phyloP scores from a whole-genome alignment of 768 basidiomycete species.

The Termitomyces eurrhizus region DNA sequence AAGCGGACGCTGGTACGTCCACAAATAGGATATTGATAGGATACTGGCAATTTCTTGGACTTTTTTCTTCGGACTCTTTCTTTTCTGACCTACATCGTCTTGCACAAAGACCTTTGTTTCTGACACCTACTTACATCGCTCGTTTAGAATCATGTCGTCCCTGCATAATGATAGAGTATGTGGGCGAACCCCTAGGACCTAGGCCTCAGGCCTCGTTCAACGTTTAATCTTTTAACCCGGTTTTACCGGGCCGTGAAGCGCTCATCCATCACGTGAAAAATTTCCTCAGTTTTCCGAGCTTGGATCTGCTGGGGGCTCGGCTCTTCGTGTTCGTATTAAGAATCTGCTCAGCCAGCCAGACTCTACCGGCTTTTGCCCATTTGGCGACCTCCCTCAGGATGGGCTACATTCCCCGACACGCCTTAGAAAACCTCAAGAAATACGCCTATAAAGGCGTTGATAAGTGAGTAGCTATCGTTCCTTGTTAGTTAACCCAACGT shows the following conservation, averaged over 20 bases:
- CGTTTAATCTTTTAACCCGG: neutral
- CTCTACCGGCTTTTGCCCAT: neutral
- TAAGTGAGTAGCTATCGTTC: conserved; percentile 44
- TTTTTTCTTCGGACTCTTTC: neutral
- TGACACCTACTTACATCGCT: neutral
- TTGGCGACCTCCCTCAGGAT: conserved; percentile 21
- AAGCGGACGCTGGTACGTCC: neutral
- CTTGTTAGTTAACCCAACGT: conserved; percentile 2
- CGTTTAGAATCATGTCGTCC: conserved; percentile 2
- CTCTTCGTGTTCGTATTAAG: neutral
- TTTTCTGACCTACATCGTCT: neutral
- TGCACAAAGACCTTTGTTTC: neutral
- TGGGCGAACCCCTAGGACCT: neutral
- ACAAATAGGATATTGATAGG: neutral
- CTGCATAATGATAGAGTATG: neutral
- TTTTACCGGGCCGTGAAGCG: neutral
- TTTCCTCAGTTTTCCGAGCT: neutral
- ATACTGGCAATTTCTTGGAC: conserved; percentile 3
- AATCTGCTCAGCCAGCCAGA: neutral
- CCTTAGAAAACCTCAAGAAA: conserved; percentile 71
- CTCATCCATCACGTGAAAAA: conserved; percentile 2
- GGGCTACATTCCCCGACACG: conserved; percentile 61
- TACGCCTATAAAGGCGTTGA: conserved; percentile 83
- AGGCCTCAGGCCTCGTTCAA: neutral
- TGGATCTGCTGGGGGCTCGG: neutral